phyloP scores from a whole-genome alignment of 441 rosid genomes.

The Metrosideros polymorpha region DNA sequence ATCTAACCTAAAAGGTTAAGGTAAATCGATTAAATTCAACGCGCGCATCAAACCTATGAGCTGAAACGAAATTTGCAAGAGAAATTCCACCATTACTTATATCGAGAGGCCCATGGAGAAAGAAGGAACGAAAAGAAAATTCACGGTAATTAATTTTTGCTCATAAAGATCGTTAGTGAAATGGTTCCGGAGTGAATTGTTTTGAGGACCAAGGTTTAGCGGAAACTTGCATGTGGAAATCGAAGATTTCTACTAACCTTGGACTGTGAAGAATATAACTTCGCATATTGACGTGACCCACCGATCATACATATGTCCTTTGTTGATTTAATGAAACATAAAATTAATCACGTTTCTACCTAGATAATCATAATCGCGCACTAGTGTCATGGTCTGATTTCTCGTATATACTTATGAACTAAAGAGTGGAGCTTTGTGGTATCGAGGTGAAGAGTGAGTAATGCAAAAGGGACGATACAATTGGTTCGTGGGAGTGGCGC shows the following conservation, averaged over 20 bases:
- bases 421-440: no score
- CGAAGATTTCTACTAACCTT: neutral
- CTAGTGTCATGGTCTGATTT: no score
- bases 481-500: no score
- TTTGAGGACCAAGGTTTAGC: neutral
- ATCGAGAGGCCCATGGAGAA: neutral
- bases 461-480: no score
- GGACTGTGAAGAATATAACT: neutral
- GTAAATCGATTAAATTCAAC: neutral
- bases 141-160: neutral
- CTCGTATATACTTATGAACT: no score
- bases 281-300: neutral
- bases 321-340: neutral
- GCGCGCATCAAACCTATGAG: neutral
- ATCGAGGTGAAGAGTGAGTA: no score
- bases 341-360: neutral
- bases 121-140: neutral
- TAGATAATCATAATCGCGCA: no score
- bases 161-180: no score
- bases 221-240: neutral
- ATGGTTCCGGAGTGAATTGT: no score
- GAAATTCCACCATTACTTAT: no score
- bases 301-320: fast-evolving
- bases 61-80: neutral
- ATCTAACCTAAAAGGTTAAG: neutral